Percentiles rank a stretch among this genome's conserved stretches.
Evolutionary conservation across 2,329 filamentous ascomycete species (phyloP).

Genomic region (Hirsutella thompsonii): DNA sequence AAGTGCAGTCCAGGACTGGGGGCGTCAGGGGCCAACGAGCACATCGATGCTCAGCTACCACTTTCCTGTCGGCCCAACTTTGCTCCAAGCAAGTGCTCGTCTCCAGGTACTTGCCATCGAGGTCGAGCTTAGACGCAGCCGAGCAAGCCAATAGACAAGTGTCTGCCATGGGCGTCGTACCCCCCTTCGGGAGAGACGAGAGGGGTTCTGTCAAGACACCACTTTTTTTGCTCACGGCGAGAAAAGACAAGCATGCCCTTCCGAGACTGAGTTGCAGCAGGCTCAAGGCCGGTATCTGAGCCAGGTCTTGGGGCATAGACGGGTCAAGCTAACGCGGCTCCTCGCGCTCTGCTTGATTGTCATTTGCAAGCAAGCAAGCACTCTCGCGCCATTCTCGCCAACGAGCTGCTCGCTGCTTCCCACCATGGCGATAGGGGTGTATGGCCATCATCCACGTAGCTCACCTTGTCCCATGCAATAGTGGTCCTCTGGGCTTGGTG

Average conservation of each 20-base stretch:
- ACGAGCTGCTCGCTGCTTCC: conserved; percentile 5
- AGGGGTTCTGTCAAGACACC: conserved; percentile 2
- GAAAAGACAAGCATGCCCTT: background rate
- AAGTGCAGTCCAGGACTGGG: background rate
- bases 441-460: conserved; percentile 3
- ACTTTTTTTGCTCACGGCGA: background rate
- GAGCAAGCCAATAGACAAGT: background rate
- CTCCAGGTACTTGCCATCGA: background rate
- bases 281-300: background rate
- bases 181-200: background rate
- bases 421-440: conserved; percentile 4
- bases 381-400: conserved; percentile 1
- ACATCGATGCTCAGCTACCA: conserved; percentile 1
- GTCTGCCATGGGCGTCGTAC: conserved; percentile 1
- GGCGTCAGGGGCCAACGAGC: background rate
- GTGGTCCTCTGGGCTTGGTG: background rate
- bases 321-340: background rate
- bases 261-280: background rate
- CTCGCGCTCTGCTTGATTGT: conserved; percentile 1
- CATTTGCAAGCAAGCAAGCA: conserved; percentile 4
- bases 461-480: conserved; percentile 7
- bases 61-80: background rate
- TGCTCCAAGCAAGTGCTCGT: background rate
- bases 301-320: background rate
- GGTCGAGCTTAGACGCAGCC: background rate